Evolutionary conservation across 2,329 filamentous ascomycete genomes (phyloP).

Genomic region (Venturia effusa): DNA sequence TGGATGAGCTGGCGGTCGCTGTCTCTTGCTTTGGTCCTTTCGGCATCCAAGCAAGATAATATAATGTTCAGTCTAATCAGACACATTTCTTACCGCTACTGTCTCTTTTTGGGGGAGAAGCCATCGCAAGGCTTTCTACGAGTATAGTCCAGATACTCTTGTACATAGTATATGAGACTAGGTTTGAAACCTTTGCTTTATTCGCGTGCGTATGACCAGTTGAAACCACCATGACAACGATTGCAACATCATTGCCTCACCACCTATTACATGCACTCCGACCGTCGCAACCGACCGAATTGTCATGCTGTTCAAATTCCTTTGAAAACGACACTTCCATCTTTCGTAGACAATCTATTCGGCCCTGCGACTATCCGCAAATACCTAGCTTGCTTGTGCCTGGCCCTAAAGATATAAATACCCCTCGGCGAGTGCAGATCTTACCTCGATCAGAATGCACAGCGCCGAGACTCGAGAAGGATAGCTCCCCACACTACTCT

Average conservation of each 20-base stretch:
- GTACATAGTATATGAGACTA: not conserved
- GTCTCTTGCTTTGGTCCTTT: not conserved
- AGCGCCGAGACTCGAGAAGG: not conserved
- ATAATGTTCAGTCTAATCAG: constrained; percentile 4
- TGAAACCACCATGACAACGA: not conserved
- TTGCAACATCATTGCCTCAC: not conserved
- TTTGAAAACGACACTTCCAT: not conserved
- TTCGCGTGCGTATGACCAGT: not conserved
- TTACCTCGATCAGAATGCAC: not conserved
- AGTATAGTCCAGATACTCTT: not conserved
- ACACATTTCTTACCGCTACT: not conserved
- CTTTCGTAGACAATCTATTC: not conserved
- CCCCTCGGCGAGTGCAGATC: not conserved
- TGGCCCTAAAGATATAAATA: not conserved
- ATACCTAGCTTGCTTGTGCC: constrained; percentile 1
- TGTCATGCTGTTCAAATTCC: not conserved
- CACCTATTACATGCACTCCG: not conserved
- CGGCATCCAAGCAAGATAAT: constrained; percentile 3
- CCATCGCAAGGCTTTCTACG: not conserved
- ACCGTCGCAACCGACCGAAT: not conserved
- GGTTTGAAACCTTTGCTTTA: not conserved
- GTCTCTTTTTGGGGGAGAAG: not conserved
- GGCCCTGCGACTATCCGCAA: not conserved
- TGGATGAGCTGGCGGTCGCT: not conserved
- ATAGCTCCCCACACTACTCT: not conserved